Evolutionary conservation across 495 filamentous ascomycete species (phyloP).

Genomic region (Talaromyces proteolyticus): DNA sequence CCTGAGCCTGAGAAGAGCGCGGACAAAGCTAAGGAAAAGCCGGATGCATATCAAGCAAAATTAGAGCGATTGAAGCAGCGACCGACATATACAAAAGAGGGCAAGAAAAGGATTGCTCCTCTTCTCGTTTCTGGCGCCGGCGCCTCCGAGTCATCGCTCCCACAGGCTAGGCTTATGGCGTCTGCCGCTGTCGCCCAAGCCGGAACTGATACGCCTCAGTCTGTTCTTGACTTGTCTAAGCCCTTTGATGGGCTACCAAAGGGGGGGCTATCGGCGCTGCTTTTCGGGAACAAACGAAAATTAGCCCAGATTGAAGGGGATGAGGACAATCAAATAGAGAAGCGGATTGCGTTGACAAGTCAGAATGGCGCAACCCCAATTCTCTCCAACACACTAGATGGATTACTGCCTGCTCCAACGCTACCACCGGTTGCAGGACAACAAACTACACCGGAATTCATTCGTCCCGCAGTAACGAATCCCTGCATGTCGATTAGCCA

Average conservation of each 20-base stretch:
- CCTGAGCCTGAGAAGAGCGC: constrained; percentile 32
- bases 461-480: constrained; percentile 81
- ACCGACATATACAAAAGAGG: constrained; percentile 92
- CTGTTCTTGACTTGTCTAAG: constrained; percentile 84
- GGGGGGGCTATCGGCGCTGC: constrained; percentile 76
- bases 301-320: constrained; percentile 58
- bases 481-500: constrained; percentile 77
- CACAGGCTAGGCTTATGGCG: constrained; percentile 75
- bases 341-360: constrained; percentile 49
- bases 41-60: constrained; percentile 58
- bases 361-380: constrained; percentile 67
- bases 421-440: constrained; percentile 50
- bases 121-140: constrained; percentile 82
- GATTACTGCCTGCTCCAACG: constrained; percentile 60
- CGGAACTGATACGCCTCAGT: constrained; percentile 67
- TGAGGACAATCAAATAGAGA: constrained; percentile 61
- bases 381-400: constrained; percentile 68
- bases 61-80: constrained; percentile 80
- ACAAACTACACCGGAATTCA: constrained; percentile 73
- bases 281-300: constrained; percentile 92
- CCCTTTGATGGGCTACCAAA: constrained; percentile 91
- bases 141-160: constrained; percentile 78
- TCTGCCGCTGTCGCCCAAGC: constrained; percentile 53
- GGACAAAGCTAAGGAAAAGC: constrained; percentile 23
- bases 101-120: constrained; percentile 91